Base-by-base conservation (phyloP, 306 rosid species). In the Lathyrus oleraceus region DNA sequence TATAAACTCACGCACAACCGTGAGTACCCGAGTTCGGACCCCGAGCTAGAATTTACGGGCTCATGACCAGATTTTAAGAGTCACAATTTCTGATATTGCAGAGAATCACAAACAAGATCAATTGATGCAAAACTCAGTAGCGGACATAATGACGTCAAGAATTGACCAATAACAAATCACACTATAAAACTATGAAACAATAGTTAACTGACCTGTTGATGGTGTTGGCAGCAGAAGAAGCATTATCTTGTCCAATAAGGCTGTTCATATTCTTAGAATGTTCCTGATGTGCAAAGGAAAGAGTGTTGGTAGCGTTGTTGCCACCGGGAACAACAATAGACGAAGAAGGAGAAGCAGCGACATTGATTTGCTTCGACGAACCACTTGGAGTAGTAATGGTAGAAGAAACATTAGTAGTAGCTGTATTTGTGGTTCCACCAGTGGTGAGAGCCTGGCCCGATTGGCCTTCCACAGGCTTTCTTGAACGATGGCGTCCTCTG, bases 401-500 rank as follows among this genome's bases (percentile, higher is more conserved):
- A n/a, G 70, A 42, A 21, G 60, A 61, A 1, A 58, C 13, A 21
- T 27, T 61, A 2, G 68, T 20, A 17, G 71, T 15, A 16, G 72
- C 17, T 3, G 60, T 45, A 5, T 38, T 79, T 17, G 68, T 69
- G n/a, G 76, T 36, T 61, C 79, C 79, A 28, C 39, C 39, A 28
- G 63, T 57, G 48, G 91, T 76, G 43, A 74, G 82, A 65, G 91
- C 81, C 30, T 82, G 92, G 89, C 96, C 93, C n/a, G 87, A 68
- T 73, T 86, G 96, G 84, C 90, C 90, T 92, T 92, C 99, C 99
- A 94, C 99, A 94, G 95, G 99, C 99, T 94, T 94, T 94, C 98
- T 92, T 92, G 98, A 92, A 92, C 96, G 98, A 76, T 92, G 98
- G 82, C 98, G 96, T 80, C 98, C 98, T 76, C 96, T 84, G 85